A percentile compares a stretch with the other conserved stretches of the same genome.
Conservation (phyloP, 1,139 yeast species). For the Scheffersomyces cryptocercus region DNA sequence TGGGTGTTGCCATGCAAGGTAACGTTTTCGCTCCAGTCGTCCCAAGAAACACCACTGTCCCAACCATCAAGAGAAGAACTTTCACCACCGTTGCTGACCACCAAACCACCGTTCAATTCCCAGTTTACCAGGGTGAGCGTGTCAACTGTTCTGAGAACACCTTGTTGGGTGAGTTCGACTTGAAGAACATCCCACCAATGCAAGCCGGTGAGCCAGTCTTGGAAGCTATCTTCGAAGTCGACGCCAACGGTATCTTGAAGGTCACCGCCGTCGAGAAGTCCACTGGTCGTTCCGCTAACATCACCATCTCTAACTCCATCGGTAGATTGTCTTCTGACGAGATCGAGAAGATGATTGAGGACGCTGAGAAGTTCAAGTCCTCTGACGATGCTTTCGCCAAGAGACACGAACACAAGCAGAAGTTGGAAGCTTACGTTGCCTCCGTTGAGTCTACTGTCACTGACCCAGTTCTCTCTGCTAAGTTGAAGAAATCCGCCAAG, state of each 20-base stretch:
- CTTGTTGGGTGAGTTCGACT: constrained; percentile 98
- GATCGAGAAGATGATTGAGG: constrained; percentile 97
- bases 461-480: constrained; percentile 97
- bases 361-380: constrained; percentile 98
- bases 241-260: constrained; percentile 99
- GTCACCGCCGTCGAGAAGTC: constrained; percentile 99
- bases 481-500: constrained; percentile 97
- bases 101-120: constrained; percentile 99
- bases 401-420: constrained; percentile 99
- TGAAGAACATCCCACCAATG: constrained; percentile 98
- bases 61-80: constrained; percentile 99
- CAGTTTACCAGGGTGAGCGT: constrained; percentile 99
- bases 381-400: constrained; percentile 99
- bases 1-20: constrained; percentile 99
- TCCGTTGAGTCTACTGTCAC: constrained; percentile 96
- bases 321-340: constrained; percentile 98
- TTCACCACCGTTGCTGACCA: constrained; percentile 99
- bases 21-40: constrained; percentile 98
- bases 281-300: constrained; percentile 99
- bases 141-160: constrained; percentile 99
- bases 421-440: constrained; percentile 98
- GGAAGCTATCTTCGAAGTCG: constrained; percentile 99
- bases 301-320: constrained; percentile 98
- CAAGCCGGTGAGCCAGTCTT: constrained; percentile 99
- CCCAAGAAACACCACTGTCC: constrained; percentile 99